A percentile compares a stretch with the other conserved stretches of the same genome.
Evolutionary conservation across 1,139 yeast genomes (phyloP).

Genomic region (Sugiyamaella novakii): DNA sequence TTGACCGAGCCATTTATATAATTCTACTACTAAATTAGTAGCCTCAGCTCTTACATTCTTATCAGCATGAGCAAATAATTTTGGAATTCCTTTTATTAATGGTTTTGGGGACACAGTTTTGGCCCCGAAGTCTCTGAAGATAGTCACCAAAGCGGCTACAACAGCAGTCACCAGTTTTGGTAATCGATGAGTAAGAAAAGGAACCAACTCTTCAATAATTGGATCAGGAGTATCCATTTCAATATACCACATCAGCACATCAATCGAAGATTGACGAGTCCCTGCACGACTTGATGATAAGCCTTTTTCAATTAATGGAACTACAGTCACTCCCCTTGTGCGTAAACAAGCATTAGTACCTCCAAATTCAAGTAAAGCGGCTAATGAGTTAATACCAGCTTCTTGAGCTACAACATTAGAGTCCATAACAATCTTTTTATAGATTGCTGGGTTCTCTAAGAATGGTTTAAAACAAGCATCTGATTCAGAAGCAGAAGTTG

Average conservation of each 20-base stretch:
- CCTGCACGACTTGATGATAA: constrained; percentile 73
- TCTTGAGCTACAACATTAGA: constrained; percentile 93
- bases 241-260: constrained; percentile 61
- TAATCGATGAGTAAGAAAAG: constrained; percentile 60
- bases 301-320: constrained; percentile 76
- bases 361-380: constrained; percentile 61
- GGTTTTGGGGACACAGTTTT: constrained; percentile 61
- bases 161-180: constrained; percentile 83
- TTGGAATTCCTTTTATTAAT: constrained; percentile 61
- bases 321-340: constrained; percentile 51
- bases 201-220: constrained; percentile 67
- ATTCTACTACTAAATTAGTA: constrained; percentile 64
- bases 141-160: constrained; percentile 55
- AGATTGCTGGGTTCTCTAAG: constrained; percentile 51
- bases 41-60: constrained; percentile 83
- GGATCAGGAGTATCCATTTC: constrained; percentile 69
- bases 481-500: constrained; percentile 55
- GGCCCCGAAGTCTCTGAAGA: constrained; percentile 73
- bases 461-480: constrained; percentile 58
- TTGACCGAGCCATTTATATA: constrained; percentile 77
- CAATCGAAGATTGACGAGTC: constrained; percentile 67
- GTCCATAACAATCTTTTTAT: constrained; percentile 67
- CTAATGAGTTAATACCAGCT: constrained; percentile 63
- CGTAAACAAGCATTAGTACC: constrained; percentile 48
- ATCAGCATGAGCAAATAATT: constrained; percentile 84